A percentile compares a stretch with the other conserved stretches of the same genome.
These are phyloP conservation scores for Chaetomium cochliodes DNA, from an alignment of 495 filamentous ascomycete genomes.

Conservation along the genomic window DNA sequence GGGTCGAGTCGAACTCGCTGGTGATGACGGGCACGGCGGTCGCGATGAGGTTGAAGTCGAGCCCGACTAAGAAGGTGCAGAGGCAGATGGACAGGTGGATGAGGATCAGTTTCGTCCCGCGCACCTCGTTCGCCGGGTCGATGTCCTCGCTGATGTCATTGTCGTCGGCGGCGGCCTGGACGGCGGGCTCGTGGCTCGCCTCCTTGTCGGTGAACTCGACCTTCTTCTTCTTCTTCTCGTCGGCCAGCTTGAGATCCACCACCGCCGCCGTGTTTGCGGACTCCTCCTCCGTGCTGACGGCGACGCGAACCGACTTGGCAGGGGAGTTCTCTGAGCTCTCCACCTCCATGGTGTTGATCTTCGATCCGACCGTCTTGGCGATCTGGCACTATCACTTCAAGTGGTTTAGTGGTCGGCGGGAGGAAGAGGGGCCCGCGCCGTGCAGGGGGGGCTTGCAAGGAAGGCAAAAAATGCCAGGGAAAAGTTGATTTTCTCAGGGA, in stretches of 20 bases:
- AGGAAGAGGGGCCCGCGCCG: not conserved
- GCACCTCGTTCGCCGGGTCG: not conserved
- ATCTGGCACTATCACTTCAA: not conserved
- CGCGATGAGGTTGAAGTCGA: constrained; percentile 56
- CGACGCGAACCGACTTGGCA: not conserved
- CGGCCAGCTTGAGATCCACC: too few species aligned
- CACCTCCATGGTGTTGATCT: not conserved
- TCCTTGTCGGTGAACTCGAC: not conserved
- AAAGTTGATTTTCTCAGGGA: not conserved
- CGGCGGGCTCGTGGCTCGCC: not conserved
- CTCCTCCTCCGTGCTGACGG: not conserved
- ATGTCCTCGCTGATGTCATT: not conserved
- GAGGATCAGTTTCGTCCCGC: not conserved
- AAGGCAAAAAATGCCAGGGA: too few species aligned
- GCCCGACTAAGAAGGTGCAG: constrained; percentile 53
- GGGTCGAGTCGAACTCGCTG: constrained; percentile 32
- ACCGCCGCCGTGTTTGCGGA: too few species aligned
- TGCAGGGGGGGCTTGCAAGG: not conserved
- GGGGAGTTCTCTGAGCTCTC: not conserved
- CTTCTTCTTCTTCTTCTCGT: too few species aligned
- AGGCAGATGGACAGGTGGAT: constrained; percentile 28
- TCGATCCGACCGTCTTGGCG: not conserved
- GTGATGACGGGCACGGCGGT: constrained; percentile 50
- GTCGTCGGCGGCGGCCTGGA: too few species aligned
- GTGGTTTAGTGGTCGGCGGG: not conserved